phyloP scores from a whole-genome alignment of 352 stramenopile species.

The Phytopythium boreale region DNA sequence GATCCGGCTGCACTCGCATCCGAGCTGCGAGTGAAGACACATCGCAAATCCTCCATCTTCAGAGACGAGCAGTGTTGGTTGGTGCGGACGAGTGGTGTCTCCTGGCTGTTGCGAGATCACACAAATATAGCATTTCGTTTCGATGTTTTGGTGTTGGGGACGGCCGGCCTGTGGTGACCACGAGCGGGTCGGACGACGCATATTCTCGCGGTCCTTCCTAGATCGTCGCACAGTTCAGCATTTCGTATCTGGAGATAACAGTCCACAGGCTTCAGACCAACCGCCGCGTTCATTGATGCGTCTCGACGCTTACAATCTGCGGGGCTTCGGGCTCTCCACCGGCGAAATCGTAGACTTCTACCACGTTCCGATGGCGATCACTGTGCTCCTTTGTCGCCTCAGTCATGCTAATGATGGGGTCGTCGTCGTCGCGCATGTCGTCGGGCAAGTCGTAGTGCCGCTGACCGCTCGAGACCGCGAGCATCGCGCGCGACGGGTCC shows the following conservation, averaged over 20 bases:
- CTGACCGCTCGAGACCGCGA: slow-evolving; percentile 65
- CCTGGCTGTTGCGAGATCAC: background rate
- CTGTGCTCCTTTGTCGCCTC: background rate
- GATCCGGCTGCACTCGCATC: background rate
- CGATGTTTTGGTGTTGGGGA: background rate
- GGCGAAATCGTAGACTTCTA: slow-evolving; percentile 46
- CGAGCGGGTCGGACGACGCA: background rate
- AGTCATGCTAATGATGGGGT: slow-evolving; percentile 5
- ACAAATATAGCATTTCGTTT: background rate
- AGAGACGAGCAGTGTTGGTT: background rate
- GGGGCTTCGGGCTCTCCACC: too few relatives aligned
- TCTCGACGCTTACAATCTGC: too few relatives aligned
- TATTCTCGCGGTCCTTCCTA: background rate
- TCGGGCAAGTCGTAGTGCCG: slow-evolving; percentile 59
- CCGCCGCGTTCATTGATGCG: too few relatives aligned
- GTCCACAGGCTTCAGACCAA: too few relatives aligned
- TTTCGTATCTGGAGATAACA: too few relatives aligned
- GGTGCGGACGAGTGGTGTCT: background rate
- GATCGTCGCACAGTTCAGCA: background rate
- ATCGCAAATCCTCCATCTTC: background rate
- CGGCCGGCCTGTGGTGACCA: background rate
- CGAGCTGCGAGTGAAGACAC: background rate
- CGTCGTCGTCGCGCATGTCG: slow-evolving; percentile 47
- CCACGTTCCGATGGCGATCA: slow-evolving; percentile 18
- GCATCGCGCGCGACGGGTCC: slow-evolving; percentile 28